Percentiles rank a stretch among this genome's conserved stretches.
phyloP scores from a whole-genome alignment of 139 green algal genomes.

The Zygnema circumcarinatum region DNA sequence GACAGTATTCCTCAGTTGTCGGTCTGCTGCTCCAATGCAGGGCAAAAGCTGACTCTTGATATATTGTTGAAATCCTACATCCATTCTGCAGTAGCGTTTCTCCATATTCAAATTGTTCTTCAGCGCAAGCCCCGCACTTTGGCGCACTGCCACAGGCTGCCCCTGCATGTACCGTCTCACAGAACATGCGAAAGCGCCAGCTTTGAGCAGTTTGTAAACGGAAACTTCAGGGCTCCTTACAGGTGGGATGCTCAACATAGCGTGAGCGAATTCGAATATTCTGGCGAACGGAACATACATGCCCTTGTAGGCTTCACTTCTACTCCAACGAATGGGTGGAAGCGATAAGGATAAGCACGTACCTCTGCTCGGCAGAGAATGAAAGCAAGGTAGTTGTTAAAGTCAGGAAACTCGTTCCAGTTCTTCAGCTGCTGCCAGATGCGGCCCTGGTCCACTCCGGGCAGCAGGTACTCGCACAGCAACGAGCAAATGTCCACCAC shows the following conservation, averaged over 20 bases:
- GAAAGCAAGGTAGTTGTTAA: conserved; percentile 93
- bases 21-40: conserved; percentile 69
- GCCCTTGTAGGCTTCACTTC: too few relatives aligned
- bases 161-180: conserved; percentile 19
- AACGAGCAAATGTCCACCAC: conserved; percentile 79
- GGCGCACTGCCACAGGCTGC: conserved; percentile 76
- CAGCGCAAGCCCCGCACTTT: conserved; percentile 89
- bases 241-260: neutral
- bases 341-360: too few relatives aligned
- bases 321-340: too few relatives aligned
- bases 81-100: conserved; percentile 62
- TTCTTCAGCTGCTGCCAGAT: conserved; percentile 85
- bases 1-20: conserved; percentile 80
- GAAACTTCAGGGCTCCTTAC: neutral
- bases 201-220: neutral
- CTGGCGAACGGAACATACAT: too few relatives aligned
- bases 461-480: conserved; percentile 80
- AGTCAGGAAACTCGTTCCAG: conserved; percentile 82
- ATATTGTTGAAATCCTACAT: conserved; percentile 70
- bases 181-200: neutral
- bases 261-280: neutral
- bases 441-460: conserved; percentile 80
- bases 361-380: conserved; percentile 75
- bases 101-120: conserved; percentile 92
- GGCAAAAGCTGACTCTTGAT: conserved; percentile 84